Evolutionary conservation across 108 stramenopile genomes (phyloP), one percentile per base, ranked within the genome.

Genomic region (Pseudonitzschia multistriata): DNA sequence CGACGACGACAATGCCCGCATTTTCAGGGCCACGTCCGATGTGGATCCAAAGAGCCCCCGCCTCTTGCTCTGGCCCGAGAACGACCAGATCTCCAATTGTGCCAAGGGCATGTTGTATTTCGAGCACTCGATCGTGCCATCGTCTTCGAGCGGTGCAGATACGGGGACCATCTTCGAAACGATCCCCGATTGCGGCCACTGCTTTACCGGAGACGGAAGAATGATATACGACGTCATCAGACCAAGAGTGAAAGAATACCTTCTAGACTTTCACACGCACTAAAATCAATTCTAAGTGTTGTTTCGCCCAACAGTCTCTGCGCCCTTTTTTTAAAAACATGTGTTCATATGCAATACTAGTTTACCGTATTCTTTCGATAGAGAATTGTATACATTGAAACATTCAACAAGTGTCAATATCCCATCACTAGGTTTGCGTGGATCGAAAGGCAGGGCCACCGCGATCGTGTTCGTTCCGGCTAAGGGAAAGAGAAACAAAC

Each of bases 181-280:
- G 2, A 48, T 64, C 27, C 63, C 63, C 7, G 22, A 64, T 15
- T 64, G 63, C 34, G 63, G 63, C n/a, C 63, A 64, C 40, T 5
- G 42, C 27, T 64, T 64, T 45, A 39, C 42, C 37, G 19, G 10
- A 5, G 45, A 64, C 25, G 63, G 63, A 14, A 64, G 45, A 47
- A 5, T 17, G n/a, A 48, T 64, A 6, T 47, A 35, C 27, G 63
- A 64, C 8, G 28, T 64, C 17, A 24, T 48, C 3, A 3, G 3
- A 64, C 63, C 63, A 59, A 59, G 3, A 11, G 19, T 36, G 4
- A 34, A 29, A 11, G n/a, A 59, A 6, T 59, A 30, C 35, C 57
- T 59, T 17, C 17, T 59, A 6, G 57, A 59, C 28, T 59, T 59
- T 59, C n/a, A n/a, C n/a, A n/a, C n/a, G n/a, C n/a, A n/a, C n/a